These are phyloP conservation scores for Umbelopsis ramanniana DNA, from an alignment of 192 early-diverging fungal genomes.

Conservation along the genomic window DNA sequence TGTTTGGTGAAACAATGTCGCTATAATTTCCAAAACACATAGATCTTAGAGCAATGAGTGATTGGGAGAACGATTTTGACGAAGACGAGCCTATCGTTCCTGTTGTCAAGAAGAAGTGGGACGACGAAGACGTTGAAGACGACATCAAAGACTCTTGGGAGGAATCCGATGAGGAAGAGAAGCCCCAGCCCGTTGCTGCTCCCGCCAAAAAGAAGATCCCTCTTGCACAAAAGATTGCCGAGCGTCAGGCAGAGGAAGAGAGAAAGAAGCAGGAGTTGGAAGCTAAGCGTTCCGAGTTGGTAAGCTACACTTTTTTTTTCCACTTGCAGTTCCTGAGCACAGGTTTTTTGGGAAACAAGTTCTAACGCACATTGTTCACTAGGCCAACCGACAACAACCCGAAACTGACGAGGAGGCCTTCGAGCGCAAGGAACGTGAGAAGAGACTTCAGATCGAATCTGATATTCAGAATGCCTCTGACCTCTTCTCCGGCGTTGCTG, in stretches of 20 bases:
- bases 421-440: slow-evolving; percentile 58
- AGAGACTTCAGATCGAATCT: slow-evolving; percentile 60
- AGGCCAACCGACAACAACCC: slow-evolving; percentile 39
- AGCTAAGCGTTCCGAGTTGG: slow-evolving; percentile 7
- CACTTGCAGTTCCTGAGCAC: too few relatives aligned
- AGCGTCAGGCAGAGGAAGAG: slow-evolving; percentile 59
- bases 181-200: slow-evolving; percentile 43
- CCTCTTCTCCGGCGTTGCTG: slow-evolving; percentile 65
- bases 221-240: slow-evolving; percentile 64
- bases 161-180: slow-evolving; percentile 61
- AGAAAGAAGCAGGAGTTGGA: slow-evolving; percentile 44
- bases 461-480: slow-evolving; percentile 67
- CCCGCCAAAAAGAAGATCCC: slow-evolving; percentile 55
- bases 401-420: slow-evolving; percentile 59
- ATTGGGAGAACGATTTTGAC: slow-evolving; percentile 38
- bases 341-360: too few relatives aligned
- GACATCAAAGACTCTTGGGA: slow-evolving; percentile 70
- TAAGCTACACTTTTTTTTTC: not conserved
- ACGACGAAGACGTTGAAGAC: slow-evolving; percentile 67
- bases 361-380: not conserved
- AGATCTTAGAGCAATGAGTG: slow-evolving; percentile 29
- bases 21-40: not conserved
- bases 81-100: slow-evolving; percentile 44
- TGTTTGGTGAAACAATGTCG: not conserved
- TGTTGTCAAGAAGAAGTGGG: slow-evolving; percentile 59